Evolutionary conservation across 805 yeast species (phyloP).

Genomic region (Jamesozyma gamospora): DNA sequence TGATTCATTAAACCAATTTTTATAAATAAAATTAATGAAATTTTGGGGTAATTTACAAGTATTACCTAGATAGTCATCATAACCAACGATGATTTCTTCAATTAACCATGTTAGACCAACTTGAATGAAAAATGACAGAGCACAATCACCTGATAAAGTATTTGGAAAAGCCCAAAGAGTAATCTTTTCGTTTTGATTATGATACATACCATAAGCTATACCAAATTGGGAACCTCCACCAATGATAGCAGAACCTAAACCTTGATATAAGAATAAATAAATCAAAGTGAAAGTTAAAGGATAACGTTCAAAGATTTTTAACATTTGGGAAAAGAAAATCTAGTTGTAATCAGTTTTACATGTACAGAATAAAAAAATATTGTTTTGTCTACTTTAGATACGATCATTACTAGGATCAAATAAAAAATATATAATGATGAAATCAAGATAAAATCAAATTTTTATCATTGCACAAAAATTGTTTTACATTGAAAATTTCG

Average conservation of each 20-base stretch:
- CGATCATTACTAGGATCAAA: too few species aligned
- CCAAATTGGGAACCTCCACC: slow-evolving; percentile 22
- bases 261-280: slow-evolving; percentile 10
- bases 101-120: slow-evolving; percentile 17
- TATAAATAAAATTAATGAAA: too few species aligned
- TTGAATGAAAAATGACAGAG: slow-evolving; percentile 16
- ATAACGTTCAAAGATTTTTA: not conserved
- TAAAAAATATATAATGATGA: too few species aligned
- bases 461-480: too few species aligned
- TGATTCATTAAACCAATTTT: not conserved
- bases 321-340: not conserved
- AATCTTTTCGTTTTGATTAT: slow-evolving; percentile 4
- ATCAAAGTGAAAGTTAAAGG: slow-evolving; percentile 3
- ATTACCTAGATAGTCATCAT: slow-evolving; percentile 9
- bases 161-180: slow-evolving; percentile 22
- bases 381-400: too few species aligned
- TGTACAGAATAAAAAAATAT: too few species aligned
- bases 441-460: too few species aligned
- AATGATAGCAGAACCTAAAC: slow-evolving; percentile 14
- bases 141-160: slow-evolving; percentile 22
- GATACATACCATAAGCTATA: slow-evolving; percentile 22
- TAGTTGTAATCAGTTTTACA: not conserved
- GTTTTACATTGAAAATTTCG: too few species aligned
- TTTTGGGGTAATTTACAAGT: slow-evolving; percentile 1
- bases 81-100: slow-evolving; percentile 16